Evolutionary conservation across 768 basidiomycete genomes (phyloP).

Genomic region (Pilatotrama ljubarskyi): DNA sequence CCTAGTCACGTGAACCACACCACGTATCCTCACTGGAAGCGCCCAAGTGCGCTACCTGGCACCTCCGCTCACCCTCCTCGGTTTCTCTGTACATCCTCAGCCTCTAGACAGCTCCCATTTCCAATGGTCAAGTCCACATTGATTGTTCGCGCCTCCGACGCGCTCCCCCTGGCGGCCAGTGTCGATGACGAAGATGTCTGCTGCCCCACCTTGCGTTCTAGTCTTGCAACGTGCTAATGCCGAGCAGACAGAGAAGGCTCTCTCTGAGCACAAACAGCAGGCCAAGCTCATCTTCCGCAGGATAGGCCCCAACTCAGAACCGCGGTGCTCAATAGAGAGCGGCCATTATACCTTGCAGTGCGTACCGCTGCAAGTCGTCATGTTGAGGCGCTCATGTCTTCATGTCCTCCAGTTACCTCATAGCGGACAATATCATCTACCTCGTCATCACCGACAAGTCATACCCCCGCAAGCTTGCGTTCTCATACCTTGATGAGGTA

Average conservation of each 20-base stretch:
- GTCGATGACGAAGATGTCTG: slow-evolving; percentile 96
- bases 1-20: slow-evolving; percentile 14
- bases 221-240: slow-evolving; percentile 14
- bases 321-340: slow-evolving; percentile 95
- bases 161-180: slow-evolving; percentile 89
- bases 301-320: slow-evolving; percentile 91
- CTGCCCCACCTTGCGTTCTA: background rate
- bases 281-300: slow-evolving; percentile 95
- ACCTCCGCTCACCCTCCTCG: background rate
- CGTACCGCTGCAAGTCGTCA: slow-evolving; percentile 35
- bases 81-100: background rate
- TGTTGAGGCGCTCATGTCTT: slow-evolving; percentile 4
- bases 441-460: slow-evolving; percentile 95
- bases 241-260: slow-evolving; percentile 81
- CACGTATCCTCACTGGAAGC: slow-evolving; percentile 12
- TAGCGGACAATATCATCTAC: slow-evolving; percentile 91
- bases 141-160: slow-evolving; percentile 82
- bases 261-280: slow-evolving; percentile 98
- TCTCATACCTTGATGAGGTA: slow-evolving; percentile 95
- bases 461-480: slow-evolving; percentile 94
- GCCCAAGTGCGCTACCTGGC: slow-evolving; percentile 1
- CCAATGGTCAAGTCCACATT: slow-evolving; percentile 86
- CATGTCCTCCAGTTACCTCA: slow-evolving; percentile 74
- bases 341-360: slow-evolving; percentile 96
- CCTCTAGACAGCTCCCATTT: background rate